Base-by-base conservation (phyloP, 257 asterid species). In the Fraxinus americana region DNA sequence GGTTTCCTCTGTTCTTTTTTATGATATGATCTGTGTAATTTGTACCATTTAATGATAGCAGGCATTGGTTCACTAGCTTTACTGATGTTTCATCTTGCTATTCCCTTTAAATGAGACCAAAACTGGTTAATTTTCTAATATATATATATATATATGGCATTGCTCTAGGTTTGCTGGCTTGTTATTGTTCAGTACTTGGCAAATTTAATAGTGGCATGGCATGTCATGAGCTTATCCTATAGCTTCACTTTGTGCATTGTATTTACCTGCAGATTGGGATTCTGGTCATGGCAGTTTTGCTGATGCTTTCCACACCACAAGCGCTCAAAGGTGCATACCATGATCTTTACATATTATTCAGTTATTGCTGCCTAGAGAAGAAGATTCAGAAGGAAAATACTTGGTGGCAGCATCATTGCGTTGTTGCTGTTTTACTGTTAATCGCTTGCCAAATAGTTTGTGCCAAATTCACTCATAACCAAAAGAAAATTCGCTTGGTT, bases 181-280 rank as follows among this genome's bases (percentile, higher is more conserved):
- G 36, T 63, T 63, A 25, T 67, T 5, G 4, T 41, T 16, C 8
- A 35, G 21, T 67, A 61, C 48, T 34, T 71, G 59, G 61, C 30
- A 65, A 68, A 19, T 67, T 38, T 23, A 23, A 12, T 72, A 35
- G 4, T 39, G 23, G 13, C 65, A 59, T 72, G 52, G 12, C 65
- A 59, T 72, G 52, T 63, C 35, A 25, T 23, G 69, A 63, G 61
- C 32, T 61, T 72, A 74, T 30, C 36, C 50, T 68, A 6, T 66
- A 35, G 65, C 48, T 71, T 29, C 54, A 43, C 72, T 76, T 73
- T 61, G 43, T 63, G 32, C 70, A 11, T 57, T 73, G 3, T 29
- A 66, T 36, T 66, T 74, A 6, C n/a, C 67, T 81, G 84, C 87
- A 95, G 99, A 92, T 75, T 92, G 97, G 98, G 98, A 90, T 76